Conservation (phyloP, 352 stramenopile genomes). For the Phytophthora brassicae region DNA sequence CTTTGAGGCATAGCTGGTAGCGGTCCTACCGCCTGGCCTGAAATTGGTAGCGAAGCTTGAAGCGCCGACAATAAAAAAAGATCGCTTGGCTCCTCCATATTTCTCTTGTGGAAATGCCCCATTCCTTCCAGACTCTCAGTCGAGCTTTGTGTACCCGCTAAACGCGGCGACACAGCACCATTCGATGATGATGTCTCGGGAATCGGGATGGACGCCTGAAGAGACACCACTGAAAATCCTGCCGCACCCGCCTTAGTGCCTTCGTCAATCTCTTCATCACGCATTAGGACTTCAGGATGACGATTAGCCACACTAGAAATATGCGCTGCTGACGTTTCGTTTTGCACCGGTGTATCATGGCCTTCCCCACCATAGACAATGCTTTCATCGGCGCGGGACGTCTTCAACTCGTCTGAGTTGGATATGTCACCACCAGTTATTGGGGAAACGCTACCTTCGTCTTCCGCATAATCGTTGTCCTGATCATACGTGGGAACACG, state of each 20-base stretch:
- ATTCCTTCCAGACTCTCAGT: constrained; percentile 1
- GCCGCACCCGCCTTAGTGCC: neutral
- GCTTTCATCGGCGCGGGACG: constrained; percentile 10
- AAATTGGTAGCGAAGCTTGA: constrained; percentile 25
- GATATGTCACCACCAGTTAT: neutral
- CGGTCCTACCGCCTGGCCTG: neutral
- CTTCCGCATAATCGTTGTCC: neutral
- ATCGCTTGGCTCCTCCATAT: constrained; percentile 8
- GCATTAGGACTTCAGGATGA: constrained; percentile 25
- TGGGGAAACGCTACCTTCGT: neutral
- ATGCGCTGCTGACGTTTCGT: neutral
- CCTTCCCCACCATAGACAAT: neutral
- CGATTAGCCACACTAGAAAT: neutral
- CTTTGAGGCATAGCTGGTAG: neutral
- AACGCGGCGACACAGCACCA: neutral
- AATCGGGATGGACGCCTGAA: constrained; percentile 15
- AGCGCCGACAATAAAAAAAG: constrained; percentile 22
- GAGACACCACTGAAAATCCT: constrained; percentile 12
- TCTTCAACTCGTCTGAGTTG: constrained; percentile 9
- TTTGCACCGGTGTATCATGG: neutral
- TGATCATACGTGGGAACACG: neutral
- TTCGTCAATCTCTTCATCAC: constrained; percentile 30
- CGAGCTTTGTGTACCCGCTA: neutral
- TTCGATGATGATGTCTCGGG: neutral
- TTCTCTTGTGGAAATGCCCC: constrained; percentile 21